Percentiles rank a stretch among this genome's conserved stretches.
phyloP scores from a whole-genome alignment of 2,329 filamentous ascomycete genomes.

The Orbilia brochopaga region DNA sequence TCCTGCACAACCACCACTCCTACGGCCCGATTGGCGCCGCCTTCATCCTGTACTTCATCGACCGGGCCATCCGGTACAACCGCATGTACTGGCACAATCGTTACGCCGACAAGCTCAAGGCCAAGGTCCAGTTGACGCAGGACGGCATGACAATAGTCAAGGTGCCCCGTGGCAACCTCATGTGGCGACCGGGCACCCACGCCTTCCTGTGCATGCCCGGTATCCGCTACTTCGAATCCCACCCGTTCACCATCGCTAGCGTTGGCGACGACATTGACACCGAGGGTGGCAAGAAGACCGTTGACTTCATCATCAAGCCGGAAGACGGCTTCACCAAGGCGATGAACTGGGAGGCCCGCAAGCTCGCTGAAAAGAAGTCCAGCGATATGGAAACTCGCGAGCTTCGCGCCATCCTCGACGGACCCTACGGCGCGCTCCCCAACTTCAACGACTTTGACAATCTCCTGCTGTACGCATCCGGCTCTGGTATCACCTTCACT shows the following conservation, averaged over 20 bases:
- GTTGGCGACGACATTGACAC: slow-evolving; percentile 51
- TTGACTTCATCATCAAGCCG: slow-evolving; percentile 49
- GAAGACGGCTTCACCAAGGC: slow-evolving; percentile 48
- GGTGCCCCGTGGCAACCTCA: slow-evolving; percentile 44
- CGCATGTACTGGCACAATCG: slow-evolving; percentile 49
- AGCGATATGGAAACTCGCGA: slow-evolving; percentile 20
- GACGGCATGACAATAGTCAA: slow-evolving; percentile 49
- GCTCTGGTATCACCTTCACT: slow-evolving; percentile 48
- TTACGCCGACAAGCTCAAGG: slow-evolving; percentile 46
- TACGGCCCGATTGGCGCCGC: slow-evolving; percentile 46
- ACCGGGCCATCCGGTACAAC: slow-evolving; percentile 40
- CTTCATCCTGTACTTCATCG: slow-evolving; percentile 40
- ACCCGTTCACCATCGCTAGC: slow-evolving; percentile 43
- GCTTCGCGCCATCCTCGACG: slow-evolving; percentile 44
- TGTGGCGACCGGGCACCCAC: slow-evolving; percentile 48
- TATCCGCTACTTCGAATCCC: slow-evolving; percentile 44
- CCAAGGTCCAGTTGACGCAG: slow-evolving; percentile 39
- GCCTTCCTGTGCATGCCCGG: slow-evolving; percentile 48
- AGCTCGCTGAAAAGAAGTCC: slow-evolving; percentile 22
- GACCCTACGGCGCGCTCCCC: slow-evolving; percentile 46
- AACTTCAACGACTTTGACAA: slow-evolving; percentile 50
- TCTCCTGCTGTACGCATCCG: slow-evolving; percentile 45
- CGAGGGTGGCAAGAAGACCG: slow-evolving; percentile 49
- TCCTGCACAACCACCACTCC: slow-evolving; percentile 42
- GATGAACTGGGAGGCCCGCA: slow-evolving; percentile 42